Evolutionary conservation across 1,284 basidiomycete species (phyloP).

Genomic region (Ceratobasidium sp.): DNA sequence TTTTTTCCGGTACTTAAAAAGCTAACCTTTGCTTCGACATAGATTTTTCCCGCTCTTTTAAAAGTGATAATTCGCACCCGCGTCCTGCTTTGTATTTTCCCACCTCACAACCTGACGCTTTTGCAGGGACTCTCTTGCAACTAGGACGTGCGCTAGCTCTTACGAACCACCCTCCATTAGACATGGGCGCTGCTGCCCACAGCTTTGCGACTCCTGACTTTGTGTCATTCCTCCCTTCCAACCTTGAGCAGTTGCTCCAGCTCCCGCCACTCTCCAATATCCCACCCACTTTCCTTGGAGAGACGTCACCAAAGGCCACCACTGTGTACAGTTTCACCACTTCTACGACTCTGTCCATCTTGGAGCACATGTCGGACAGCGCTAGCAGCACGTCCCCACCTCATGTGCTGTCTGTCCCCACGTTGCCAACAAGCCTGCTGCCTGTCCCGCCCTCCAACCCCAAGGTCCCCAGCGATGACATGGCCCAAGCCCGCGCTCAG

Average conservation of each 20-base stretch:
- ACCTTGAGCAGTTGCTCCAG: conserved; percentile 19
- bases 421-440: conserved; percentile 47
- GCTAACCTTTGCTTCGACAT: too few relatives aligned
- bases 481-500: conserved; percentile 21
- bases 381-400: conserved; percentile 29
- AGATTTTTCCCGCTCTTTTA: too few relatives aligned
- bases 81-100: too few relatives aligned
- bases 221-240: conserved; percentile 6
- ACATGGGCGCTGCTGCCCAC: conserved; percentile 15
- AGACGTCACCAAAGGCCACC: background rate
- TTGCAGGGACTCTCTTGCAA: too few relatives aligned
- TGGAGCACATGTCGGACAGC: conserved; percentile 4
- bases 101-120: too few relatives aligned
- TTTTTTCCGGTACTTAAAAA: too few relatives aligned
- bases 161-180: background rate
- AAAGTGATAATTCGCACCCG: too few relatives aligned
- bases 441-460: conserved; percentile 41
- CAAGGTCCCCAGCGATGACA: conserved; percentile 45
- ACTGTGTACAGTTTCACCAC: background rate
- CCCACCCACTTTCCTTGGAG: conserved; percentile 22
- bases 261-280: conserved; percentile 18
- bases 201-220: conserved; percentile 21
- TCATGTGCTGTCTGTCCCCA: conserved; percentile 42
- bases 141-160: too few relatives aligned
- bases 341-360: background rate